Evolutionary conservation across 768 basidiomycete genomes (phyloP), one percentile per base, ranked within the genome.

Genomic region (Kwoniella newhampshirensis): DNA sequence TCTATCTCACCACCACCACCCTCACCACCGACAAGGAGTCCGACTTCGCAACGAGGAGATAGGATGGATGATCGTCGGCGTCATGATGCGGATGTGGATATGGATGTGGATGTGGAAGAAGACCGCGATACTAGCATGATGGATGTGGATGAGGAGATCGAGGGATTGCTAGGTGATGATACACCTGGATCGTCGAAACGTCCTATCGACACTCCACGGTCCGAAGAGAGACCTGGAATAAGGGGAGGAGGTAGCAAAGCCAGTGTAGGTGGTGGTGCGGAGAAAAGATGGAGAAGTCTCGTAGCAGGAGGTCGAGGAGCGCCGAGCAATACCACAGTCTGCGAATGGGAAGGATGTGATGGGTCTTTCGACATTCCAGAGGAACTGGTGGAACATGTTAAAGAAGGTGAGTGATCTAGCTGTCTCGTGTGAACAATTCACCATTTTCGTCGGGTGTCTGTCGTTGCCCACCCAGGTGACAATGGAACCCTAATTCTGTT

Each of bases 301-400:
- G n/a, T 32, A 26, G 9, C 26, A 57, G 27, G 47, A 9, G 58
- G 32, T 1, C 23, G 43, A 44, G 46, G 1, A 11, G 51, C 18
- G 2, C 40, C 30, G 20, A 23, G 21, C 2, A 13, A 35, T 11
- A 41, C 23, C 35, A 62, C n/a, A n/a, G n/a, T 49, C 25, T 94
- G 91, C 77, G 82, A 83, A 51, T 94, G 91, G 91, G 87, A 86
- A 30, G 85, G 85, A 57, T 94, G 91, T 69, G 84, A 85, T 1
- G 67, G 78, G 37, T 81, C 85, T n/a, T 91, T 86, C 68, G 84
- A 83, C 11, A 83, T 88, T 69, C 79, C 90, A 17, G 84, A 82
- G 17, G 84, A 84, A 3, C 79, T 93, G 54, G 88, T 92, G 58
- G 84, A 85, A 25, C 91, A 94, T 71, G 85, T 94, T 26, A 88